phyloP scores from a whole-genome alignment of 257 asterid genomes.

The Lavandula angustifolia region DNA sequence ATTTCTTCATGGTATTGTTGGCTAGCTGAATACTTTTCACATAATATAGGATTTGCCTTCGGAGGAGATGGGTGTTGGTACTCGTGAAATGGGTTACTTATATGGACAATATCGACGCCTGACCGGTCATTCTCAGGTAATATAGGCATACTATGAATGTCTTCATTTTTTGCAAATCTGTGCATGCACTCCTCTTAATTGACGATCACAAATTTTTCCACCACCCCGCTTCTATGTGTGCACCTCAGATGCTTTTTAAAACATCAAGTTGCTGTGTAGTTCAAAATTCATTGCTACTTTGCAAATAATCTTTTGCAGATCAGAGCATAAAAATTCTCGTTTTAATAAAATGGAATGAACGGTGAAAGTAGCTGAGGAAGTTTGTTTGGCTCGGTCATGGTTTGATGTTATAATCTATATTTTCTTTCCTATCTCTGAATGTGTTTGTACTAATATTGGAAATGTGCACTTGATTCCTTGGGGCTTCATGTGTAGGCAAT shows the following conservation, averaged over 20 bases:
- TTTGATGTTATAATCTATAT: not conserved
- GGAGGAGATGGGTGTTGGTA: constrained; percentile 96
- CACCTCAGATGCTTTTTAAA: too few relatives aligned
- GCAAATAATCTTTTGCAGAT: not conserved
- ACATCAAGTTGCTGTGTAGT: not conserved
- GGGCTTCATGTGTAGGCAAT: not conserved
- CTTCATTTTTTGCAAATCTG: constrained; percentile 4
- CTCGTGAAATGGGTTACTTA: constrained; percentile 97
- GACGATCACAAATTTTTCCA: not conserved
- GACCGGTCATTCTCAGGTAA: constrained; percentile 95
- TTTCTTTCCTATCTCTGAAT: constrained; percentile 14
- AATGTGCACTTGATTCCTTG: constrained; percentile 10
- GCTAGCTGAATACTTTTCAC: constrained; percentile 32
- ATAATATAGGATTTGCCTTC: constrained; percentile 87
- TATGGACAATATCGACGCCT: constrained; percentile 95
- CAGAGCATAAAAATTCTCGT: constrained; percentile 15
- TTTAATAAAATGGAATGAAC: constrained; percentile 2
- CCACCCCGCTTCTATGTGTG: too few relatives aligned
- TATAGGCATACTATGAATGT: constrained; percentile 21
- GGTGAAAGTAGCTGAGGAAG: not conserved
- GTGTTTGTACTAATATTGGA: not conserved
- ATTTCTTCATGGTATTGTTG: constrained; percentile 25
- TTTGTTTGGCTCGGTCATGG: constrained; percentile 19
- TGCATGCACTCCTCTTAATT: constrained; percentile 1
- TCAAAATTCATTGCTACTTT: not conserved